Base-by-base conservation (phyloP, 1,284 basidiomycete species). In the Boletus semigastroideus region DNA sequence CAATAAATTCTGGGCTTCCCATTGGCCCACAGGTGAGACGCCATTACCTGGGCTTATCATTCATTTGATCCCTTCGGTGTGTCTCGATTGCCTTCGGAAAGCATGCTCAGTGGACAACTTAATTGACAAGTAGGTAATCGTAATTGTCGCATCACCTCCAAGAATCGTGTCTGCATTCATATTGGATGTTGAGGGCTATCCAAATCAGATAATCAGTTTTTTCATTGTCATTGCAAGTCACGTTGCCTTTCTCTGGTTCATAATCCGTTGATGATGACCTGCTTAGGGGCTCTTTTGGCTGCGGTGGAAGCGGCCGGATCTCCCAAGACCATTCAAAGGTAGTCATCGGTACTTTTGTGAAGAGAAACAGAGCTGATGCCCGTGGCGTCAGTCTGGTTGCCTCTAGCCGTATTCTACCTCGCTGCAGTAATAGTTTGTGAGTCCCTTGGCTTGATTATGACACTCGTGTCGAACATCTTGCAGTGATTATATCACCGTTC, bases 171-270 rank as follows among this genome's bases (percentile, higher is more conserved):
- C 79, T 54, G 75, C 77, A 0, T 80, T 82, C 50, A 81, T 83
- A 48, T 66, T 85, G 1, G 79, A 84, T 51, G 68, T 85, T 3
- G 72, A 81, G 58, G 78, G 79, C 7, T 85, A 85, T 58, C 83
- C 83, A 10, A 44, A 33, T 37, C 80, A 83, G 52, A 79, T 83
- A 39, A 76, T 84, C 58, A 78, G 80, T 61, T 62, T 83, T 4
- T 79, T 81, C 55, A 74, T 85, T 48, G 74, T 83, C 37, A 42
- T 78, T 17, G 80, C 80, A 54, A 1, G 68, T 54, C 7, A 10
- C 20, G 19, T 6, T 11, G 25, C 25, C 25, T 25, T 25, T 25
- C 5, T 17, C 9, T n/a, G 17, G 0, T 8, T 28, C 12, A 4
- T 4, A 5, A 5, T 11, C 22, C 3, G 20, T 14, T 11, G 11